A percentile compares a stretch with the other conserved stretches of the same genome.
These are phyloP conservation scores for Chloridella minuta DNA, from an alignment of 352 stramenopile species.

Conservation along the genomic window DNA sequence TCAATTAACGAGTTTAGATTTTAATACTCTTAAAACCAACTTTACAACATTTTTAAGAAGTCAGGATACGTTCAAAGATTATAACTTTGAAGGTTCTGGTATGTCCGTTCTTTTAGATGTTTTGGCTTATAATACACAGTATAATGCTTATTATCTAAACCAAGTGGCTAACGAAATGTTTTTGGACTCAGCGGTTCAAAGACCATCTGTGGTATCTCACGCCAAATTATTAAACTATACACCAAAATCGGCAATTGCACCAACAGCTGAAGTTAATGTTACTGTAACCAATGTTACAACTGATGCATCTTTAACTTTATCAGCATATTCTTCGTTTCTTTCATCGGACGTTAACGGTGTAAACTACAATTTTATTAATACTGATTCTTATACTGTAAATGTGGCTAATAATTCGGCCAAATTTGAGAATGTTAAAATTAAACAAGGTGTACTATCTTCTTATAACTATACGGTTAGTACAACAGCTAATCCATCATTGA, in stretches of 20 bases:
- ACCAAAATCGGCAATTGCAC: background rate
- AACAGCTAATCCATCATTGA: no score
- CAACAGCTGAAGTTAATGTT: background rate
- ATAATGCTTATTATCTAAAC: background rate
- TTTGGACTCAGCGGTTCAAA: background rate
- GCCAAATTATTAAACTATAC: background rate
- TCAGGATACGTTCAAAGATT: background rate
- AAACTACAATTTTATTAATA: background rate
- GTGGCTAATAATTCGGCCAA: background rate
- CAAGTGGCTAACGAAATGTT: background rate
- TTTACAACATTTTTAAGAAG: background rate
- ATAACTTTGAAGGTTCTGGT: background rate
- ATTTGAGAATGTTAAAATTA: background rate
- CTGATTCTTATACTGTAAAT: background rate
- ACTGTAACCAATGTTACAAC: background rate
- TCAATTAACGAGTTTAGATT: no score
- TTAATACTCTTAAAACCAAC: background rate
- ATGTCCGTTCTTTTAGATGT: background rate
- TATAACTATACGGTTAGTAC: background rate
- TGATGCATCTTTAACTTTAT: background rate
- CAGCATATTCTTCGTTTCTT: background rate
- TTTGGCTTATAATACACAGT: background rate
- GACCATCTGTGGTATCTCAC: background rate
- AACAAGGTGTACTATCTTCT: background rate
- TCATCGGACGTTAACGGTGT: background rate